phyloP scores from a whole-genome alignment of 1,139 yeast genomes.

The Suhomyces choctaworum region DNA sequence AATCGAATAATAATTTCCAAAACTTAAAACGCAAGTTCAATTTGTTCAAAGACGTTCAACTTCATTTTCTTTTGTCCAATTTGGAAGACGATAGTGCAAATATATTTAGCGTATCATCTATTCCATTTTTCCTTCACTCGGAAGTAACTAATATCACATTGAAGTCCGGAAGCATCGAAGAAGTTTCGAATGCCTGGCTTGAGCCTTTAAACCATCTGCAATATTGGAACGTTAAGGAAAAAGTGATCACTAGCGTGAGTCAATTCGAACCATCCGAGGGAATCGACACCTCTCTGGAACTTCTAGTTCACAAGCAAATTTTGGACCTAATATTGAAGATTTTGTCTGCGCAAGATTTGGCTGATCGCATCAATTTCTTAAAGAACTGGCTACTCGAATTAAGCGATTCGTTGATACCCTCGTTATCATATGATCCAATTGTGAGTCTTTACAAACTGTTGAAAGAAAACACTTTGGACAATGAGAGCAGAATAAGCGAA shows the following conservation, averaged over 20 bases:
- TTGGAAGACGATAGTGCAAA: constrained; percentile 14
- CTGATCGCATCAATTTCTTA: constrained; percentile 31
- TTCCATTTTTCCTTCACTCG: constrained; percentile 36
- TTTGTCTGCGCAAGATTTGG: constrained; percentile 14
- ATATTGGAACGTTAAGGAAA: constrained; percentile 40
- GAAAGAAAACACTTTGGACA: constrained; percentile 5
- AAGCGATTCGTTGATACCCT: constrained; percentile 47
- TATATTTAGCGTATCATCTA: constrained; percentile 31
- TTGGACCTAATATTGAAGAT: constrained; percentile 22
- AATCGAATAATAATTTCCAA: constrained; percentile 38
- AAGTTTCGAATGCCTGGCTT: constrained; percentile 26
- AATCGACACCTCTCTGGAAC: constrained; percentile 22
- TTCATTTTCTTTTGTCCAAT: constrained; percentile 31
- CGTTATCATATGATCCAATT: constrained; percentile 41
- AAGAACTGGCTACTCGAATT: constrained; percentile 47
- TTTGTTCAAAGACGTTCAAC: constrained; percentile 43
- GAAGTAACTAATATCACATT: constrained; percentile 25
- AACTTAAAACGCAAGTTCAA: constrained; percentile 42
- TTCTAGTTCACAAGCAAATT: constrained; percentile 25
- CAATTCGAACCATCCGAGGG: constrained; percentile 17
- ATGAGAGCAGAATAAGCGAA: constrained; percentile 17
- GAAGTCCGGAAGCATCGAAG: constrained; percentile 9
- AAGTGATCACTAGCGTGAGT: constrained; percentile 27
- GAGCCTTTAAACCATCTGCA: constrained; percentile 34
- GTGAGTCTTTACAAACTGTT: constrained; percentile 23